Evolutionary conservation across 495 filamentous ascomycete genomes (phyloP), one percentile per base, ranked within the genome.

Genomic region (Copromyces sp.): DNA sequence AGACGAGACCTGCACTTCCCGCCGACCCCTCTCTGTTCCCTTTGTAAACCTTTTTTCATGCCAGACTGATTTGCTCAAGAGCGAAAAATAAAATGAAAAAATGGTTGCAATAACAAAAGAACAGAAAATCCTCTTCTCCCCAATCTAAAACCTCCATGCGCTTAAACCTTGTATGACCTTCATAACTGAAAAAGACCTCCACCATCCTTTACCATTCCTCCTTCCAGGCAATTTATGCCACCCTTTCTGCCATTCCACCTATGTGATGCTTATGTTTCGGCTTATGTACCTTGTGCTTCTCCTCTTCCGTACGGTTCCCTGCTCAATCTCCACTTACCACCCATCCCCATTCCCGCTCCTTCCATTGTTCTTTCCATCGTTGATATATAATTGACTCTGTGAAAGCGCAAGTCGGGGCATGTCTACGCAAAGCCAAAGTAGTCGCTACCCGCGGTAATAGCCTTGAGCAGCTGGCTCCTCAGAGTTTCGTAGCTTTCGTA

Each of bases 401-500:
- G 35, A 5, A 37, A 3, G 35, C 35, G 35, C 35, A 37, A 37
- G 35, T 37, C 35, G 35, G 3, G 35, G 35, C 5, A 37, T 5
- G 35, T 74, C 84, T 88, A 98, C 77, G 96, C 95, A 82, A 99
- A 98, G 70, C 96, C 95, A 82, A 99, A 98, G 84, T 98, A 98
- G 79, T 98, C 94, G 84, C 92, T 94, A 45, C 95, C 95, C 72
- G 94, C 89, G 4, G 96, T 98, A 82, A 98, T 95, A 73, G 96
- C 95, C 42, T 93, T 97, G 80, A 96, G 91, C 69, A 98, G 83
- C 75, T 94, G 92, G 76, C 93, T 88, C 39, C 96, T 88, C 61
- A 99, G 88, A 77, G 87, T 86, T 74, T 99, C 95, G 80, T 99
- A 99, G 79, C 89, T 96, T 75, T 98, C 96, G 79, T 98, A 99